These are phyloP conservation scores for Piloderma croceum DNA, from an alignment of 768 basidiomycete genomes.

Conservation along the genomic window DNA sequence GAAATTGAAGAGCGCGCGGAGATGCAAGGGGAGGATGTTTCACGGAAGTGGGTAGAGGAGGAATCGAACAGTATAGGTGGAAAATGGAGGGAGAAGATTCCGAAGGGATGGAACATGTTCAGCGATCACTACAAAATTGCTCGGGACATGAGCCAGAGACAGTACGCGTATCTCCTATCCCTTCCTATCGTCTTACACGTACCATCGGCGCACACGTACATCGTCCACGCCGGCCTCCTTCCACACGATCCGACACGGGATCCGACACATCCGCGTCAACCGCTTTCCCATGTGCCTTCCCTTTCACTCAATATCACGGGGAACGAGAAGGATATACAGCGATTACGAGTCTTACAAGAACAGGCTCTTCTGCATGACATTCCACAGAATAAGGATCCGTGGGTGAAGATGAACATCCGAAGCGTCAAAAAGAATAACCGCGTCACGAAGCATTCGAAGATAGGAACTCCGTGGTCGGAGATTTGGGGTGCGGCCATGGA, in stretches of 20 bases:
- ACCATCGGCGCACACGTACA: conserved; percentile 66
- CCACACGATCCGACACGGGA: conserved; percentile 59
- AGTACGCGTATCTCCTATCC: conserved; percentile 70
- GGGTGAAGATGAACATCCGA: conserved; percentile 72
- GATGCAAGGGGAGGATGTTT: conserved; percentile 16
- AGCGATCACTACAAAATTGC: conserved; percentile 77
- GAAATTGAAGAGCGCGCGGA: conserved; percentile 34
- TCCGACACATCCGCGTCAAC: conserved; percentile 51
- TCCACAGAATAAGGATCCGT: conserved; percentile 74
- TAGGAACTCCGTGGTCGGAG: conserved; percentile 71
- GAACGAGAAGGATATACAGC: conserved; percentile 12
- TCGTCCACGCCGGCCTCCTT: conserved; percentile 83
- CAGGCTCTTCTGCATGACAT: conserved; percentile 57
- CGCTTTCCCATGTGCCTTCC: conserved; percentile 58
- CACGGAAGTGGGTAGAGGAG: conserved; percentile 24
- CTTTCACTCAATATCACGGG: conserved; percentile 17
- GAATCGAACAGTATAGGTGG: conserved; percentile 19
- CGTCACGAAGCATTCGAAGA: conserved; percentile 11
- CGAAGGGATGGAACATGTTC: conserved; percentile 68
- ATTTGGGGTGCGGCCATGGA: conserved; percentile 67
- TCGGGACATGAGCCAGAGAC: conserved; percentile 48
- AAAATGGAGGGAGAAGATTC: conserved; percentile 48
- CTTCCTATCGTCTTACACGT: conserved; percentile 72
- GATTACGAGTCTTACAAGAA: conserved; percentile 60
- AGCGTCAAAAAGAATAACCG: conserved; percentile 30